These are phyloP conservation scores for Fusarium armeniacum DNA, from an alignment of 2,329 filamentous ascomycete species.

Conservation along the genomic window DNA sequence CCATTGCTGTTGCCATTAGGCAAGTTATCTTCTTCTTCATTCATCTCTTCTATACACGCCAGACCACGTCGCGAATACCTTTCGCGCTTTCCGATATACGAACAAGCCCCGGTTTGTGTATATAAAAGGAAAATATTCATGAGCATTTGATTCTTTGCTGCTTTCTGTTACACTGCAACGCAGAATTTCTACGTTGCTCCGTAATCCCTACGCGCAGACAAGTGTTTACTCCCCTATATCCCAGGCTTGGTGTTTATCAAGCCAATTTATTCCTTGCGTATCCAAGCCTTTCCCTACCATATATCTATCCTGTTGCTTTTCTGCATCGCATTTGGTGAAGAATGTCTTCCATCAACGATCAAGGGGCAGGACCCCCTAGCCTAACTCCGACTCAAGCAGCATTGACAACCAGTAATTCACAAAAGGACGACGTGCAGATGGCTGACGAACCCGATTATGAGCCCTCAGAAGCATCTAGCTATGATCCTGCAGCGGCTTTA, in stretches of 20 bases:
- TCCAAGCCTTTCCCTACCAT: background rate
- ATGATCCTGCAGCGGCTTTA: constrained; percentile 30
- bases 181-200: constrained; percentile 19
- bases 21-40: constrained; percentile 3
- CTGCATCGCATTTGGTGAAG: constrained; percentile 15
- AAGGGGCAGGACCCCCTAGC: constrained; percentile 12
- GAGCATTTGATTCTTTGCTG: constrained; percentile 4
- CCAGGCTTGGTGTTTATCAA: constrained; percentile 32
- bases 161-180: constrained; percentile 17
- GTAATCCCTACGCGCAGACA: constrained; percentile 42
- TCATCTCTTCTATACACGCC: constrained; percentile 5
- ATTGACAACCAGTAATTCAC: constrained; percentile 19
- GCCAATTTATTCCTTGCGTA: constrained; percentile 18
- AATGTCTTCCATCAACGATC: constrained; percentile 32
- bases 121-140: background rate
- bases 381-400: constrained; percentile 29
- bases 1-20: background rate
- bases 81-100: constrained; percentile 10
- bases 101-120: constrained; percentile 11
- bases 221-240: constrained; percentile 43
- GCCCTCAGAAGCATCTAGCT: constrained; percentile 32
- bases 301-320: background rate
- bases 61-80: constrained; percentile 6
- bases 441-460: constrained; percentile 22
- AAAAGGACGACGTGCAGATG: constrained; percentile 30